phyloP scores from a whole-genome alignment of 2,329 filamentous ascomycete genomes.

The Neofusicoccum sp. region DNA sequence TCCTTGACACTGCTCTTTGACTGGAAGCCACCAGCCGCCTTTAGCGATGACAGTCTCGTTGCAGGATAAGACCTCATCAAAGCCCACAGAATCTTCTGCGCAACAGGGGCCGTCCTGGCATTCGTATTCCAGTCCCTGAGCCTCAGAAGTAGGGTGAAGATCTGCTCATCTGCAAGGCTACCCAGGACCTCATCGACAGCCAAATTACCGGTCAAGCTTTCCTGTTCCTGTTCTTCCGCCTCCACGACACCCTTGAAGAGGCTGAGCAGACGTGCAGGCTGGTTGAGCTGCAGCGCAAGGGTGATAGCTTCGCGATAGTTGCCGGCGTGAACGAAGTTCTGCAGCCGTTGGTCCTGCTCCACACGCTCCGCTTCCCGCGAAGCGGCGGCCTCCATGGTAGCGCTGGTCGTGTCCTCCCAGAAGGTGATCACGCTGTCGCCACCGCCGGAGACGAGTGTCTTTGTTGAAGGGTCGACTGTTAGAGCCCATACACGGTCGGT shows the following conservation, averaged over 20 bases:
- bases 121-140: conserved; percentile 98
- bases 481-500: conserved; percentile 94
- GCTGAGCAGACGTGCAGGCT: conserved; percentile 81
- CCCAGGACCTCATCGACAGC: conserved; percentile 81
- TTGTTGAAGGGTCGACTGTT: conserved; percentile 62
- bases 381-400: conserved; percentile 74
- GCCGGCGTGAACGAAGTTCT: conserved; percentile 86
- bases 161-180: conserved; percentile 79
- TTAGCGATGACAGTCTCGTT: conserved; percentile 71
- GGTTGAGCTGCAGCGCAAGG: conserved; percentile 89
- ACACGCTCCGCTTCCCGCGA: conserved; percentile 76
- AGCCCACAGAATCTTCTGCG: conserved; percentile 81
- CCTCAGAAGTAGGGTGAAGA: conserved; percentile 79
- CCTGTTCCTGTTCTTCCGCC: conserved; percentile 60
- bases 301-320: conserved; percentile 93
- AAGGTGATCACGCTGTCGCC: conserved; percentile 93
- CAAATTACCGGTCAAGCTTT: conserved; percentile 64
- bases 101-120: conserved; percentile 78
- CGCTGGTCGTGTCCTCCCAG: conserved; percentile 88
- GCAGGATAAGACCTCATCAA: conserved; percentile 82
- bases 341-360: conserved; percentile 90
- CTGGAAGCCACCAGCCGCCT: conserved; percentile 35
- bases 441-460: conserved; percentile 84
- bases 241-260: conserved; percentile 82
- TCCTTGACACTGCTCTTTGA: conserved; percentile 68